Conservation (phyloP, 108 stramenopile genomes). For the Cyclotella atomus region DNA sequence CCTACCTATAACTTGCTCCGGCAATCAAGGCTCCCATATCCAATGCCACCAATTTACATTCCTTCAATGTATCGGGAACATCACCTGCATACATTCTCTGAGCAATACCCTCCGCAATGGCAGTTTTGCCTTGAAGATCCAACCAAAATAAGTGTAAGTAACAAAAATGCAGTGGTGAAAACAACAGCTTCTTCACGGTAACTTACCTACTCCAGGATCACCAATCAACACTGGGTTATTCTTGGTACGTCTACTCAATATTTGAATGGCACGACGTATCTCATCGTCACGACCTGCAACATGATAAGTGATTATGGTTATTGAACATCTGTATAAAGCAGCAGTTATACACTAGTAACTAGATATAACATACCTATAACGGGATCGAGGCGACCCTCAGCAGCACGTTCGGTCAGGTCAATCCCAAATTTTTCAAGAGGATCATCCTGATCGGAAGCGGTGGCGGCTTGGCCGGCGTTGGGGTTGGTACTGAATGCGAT, state of each 20-base stretch:
- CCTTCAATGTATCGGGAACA: conserved; percentile 42
- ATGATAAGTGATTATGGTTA: conserved; percentile 62
- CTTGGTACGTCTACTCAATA: conserved; percentile 96
- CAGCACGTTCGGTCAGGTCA: conserved; percentile 92
- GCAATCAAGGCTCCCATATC: conserved; percentile 98
- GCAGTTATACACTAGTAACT: too few relatives aligned
- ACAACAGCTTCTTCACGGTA: too few relatives aligned
- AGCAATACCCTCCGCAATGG: conserved; percentile 96
- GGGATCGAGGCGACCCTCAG: conserved; percentile 77
- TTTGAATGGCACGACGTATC: conserved; percentile 95
- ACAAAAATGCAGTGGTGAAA: too few relatives aligned
- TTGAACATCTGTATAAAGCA: too few relatives aligned
- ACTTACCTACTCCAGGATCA: conserved; percentile 96
- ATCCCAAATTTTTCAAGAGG: conserved; percentile 94
- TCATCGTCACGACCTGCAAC: conserved; percentile 99
- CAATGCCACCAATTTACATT: conserved; percentile 86
- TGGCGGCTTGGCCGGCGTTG: background rate
- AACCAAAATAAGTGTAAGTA: too few relatives aligned
- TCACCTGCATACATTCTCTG: conserved; percentile 74
- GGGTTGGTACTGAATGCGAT: background rate
- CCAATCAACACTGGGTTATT: conserved; percentile 99
- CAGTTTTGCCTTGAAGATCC: conserved; percentile 98
- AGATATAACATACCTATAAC: too few relatives aligned
- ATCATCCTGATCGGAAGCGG: conserved; percentile 59
- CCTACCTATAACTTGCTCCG: conserved; percentile 97